Evolutionary conservation across 768 basidiomycete genomes (phyloP), one percentile per base, ranked within the genome.

Genomic region (Boletus edulis): DNA sequence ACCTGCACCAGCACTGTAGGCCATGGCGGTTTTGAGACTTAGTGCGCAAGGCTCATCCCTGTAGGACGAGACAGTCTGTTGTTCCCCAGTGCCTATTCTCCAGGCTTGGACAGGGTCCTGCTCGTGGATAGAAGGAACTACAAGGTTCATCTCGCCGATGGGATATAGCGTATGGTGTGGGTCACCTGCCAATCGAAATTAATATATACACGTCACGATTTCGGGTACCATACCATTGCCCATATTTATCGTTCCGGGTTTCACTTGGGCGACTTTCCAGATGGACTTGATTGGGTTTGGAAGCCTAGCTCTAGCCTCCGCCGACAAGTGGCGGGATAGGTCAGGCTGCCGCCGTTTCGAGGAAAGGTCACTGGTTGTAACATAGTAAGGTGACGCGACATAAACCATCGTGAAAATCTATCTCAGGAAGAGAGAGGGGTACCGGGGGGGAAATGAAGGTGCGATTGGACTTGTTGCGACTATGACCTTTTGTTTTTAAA

Each of bases 1-100:
- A 3, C 75, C 75, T 13, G 60, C 61, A 12, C 74, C 73, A 4
- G 73, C 64, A n/a, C 75, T 67, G 44, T 76, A 76, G 27, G 76
- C 76, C 52, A 77, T 62, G 24, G 72, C 72, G 1, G 68, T 67
- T 32, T 63, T 53, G 18, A 73, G 67, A 51, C 68, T 71, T 42
- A 73, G 32, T 4, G 63, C 51, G 40, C 62, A 69, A 13, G 65
- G 61, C 14, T 62, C 62, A 6, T 73, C 71, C 58, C 69, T 64
- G 57, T 62, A 51, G 11, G 71, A 66, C 29, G 68, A 59, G 31
- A 72, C 45, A 38, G 68, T 38, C 37, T 70, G 67, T 34, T 58
- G 64, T 32, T 68, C 62, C 7, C 68, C 68, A 0, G 57, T 59
- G 24, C 72, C 69, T 18, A 54, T 34, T 49, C 55, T 58, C 72